Evolutionary conservation across 129 eudicot species (phyloP).

Genomic region (Sambucus nigra): DNA sequence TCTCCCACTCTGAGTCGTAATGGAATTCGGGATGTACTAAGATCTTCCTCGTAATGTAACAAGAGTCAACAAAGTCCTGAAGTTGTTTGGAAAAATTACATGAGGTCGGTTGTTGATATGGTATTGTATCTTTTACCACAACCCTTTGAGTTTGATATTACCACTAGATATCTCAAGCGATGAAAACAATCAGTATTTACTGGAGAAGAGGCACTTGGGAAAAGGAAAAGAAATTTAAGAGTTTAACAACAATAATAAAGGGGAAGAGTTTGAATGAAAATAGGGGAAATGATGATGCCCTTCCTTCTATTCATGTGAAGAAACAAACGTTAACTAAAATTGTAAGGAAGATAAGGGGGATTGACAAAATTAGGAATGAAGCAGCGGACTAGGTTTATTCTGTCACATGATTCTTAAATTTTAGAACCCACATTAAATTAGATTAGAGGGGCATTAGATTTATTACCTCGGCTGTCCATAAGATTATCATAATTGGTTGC

Average conservation of each 20-base stretch:
- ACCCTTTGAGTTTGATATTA: conserved; percentile 17
- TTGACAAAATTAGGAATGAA: no score
- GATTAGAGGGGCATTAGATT: no score
- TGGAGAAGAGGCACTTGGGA: conserved; percentile 1
- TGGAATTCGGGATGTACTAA: conserved; percentile 53
- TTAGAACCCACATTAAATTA: no score
- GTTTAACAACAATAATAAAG: neutral
- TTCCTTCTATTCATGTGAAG: conserved; percentile 3
- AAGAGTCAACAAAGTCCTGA: conserved; percentile 1
- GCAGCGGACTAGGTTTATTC: no score
- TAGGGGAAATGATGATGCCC: neutral
- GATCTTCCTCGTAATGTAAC: conserved; percentile 33
- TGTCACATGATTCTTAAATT: no score
- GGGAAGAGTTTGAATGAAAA: neutral
- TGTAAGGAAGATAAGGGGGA: neutral
- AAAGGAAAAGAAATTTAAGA: conserved; percentile 6
- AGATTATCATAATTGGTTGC: no score
- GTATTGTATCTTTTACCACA: conserved; percentile 9
- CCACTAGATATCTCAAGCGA: conserved; percentile 29
- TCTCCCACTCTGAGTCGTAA: conserved; percentile 45
- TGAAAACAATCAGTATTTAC: conserved; percentile 13
- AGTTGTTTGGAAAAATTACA: conserved; percentile 22
- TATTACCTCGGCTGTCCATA: no score
- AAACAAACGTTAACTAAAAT: neutral
- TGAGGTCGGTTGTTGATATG: conserved; percentile 10